Evolutionary conservation across 305 asterid genomes (phyloP).

Genomic region (Nicotiana rustica): DNA sequence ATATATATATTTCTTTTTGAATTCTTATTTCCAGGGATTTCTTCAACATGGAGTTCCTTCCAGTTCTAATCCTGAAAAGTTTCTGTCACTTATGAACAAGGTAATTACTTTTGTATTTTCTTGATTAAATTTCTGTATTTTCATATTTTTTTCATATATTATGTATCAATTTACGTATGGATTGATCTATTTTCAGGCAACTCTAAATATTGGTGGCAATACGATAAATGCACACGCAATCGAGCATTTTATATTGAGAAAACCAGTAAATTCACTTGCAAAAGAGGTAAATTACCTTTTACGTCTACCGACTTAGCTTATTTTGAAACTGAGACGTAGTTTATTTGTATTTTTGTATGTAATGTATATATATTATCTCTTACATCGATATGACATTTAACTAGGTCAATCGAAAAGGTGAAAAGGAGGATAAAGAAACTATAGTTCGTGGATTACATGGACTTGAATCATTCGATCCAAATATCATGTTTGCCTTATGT

Average conservation of each 20-base stretch:
- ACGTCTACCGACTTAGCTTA: background rate
- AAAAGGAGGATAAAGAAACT: conserved; percentile 48
- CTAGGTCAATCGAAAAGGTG: conserved; percentile 49
- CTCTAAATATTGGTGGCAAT: conserved; percentile 71
- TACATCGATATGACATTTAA: background rate
- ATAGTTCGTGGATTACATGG: conserved; percentile 62
- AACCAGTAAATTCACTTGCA: conserved; percentile 53
- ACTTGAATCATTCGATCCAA: conserved; percentile 67
- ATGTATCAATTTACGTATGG: background rate
- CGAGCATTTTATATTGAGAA: conserved; percentile 68
- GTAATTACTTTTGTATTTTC: conserved; percentile 29
- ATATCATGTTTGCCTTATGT: conserved; percentile 75
- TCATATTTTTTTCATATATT: background rate
- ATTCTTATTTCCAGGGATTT: conserved; percentile 60
- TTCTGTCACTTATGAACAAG: conserved; percentile 70
- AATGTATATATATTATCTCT: background rate
- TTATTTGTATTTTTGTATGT: background rate
- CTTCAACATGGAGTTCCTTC: conserved; percentile 83
- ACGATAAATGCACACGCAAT: conserved; percentile 67
- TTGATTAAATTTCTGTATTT: background rate
- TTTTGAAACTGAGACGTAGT: too few relatives aligned
- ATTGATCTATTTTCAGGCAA: conserved; percentile 56
- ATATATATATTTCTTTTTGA: background rate
- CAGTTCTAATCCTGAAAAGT: conserved; percentile 63
- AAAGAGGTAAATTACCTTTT: conserved; percentile 56